Evolutionary conservation across 164 flowering plant species (phyloP).

Genomic region (Protea cynaroides): DNA sequence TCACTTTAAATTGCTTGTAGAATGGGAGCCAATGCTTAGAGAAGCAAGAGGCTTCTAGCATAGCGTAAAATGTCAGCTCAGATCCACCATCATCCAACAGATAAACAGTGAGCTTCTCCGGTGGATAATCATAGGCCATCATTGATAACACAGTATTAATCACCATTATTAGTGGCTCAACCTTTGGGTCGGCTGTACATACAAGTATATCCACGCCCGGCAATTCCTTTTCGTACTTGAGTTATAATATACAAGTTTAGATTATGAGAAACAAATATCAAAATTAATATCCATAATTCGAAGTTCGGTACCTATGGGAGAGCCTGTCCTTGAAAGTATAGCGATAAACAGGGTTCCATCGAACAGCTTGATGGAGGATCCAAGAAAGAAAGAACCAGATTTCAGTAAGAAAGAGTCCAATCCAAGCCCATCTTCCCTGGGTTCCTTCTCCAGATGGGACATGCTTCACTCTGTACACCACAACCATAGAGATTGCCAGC

Average conservation of each 20-base stretch:
- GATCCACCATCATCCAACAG: constrained; percentile 45
- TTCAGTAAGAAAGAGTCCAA: not conserved
- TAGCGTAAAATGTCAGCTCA: constrained; percentile 35
- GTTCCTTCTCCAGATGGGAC: constrained; percentile 5
- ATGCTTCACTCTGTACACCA: constrained; percentile 20
- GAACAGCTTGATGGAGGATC: not conserved
- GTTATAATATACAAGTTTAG: too few species aligned
- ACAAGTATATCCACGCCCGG: constrained; percentile 37
- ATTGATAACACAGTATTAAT: constrained; percentile 35
- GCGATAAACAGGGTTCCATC: constrained; percentile 23
- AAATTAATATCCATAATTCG: too few species aligned
- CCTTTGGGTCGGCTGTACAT: constrained; percentile 42
- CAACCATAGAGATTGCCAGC: constrained; percentile 13
- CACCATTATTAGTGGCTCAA: constrained; percentile 39
- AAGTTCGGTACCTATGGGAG: constrained; percentile 18
- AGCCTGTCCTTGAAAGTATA: constrained; percentile 34
- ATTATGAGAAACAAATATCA: too few species aligned
- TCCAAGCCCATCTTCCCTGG: constrained; percentile 13
- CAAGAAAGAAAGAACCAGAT: constrained; percentile 2
- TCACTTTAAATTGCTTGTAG: constrained; percentile 26
- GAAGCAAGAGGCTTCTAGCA: constrained; percentile 38
- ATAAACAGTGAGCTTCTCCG: constrained; percentile 35
- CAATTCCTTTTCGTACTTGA: constrained; percentile 20
- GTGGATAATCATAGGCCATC: constrained; percentile 41
- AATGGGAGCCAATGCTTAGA: constrained; percentile 41